phyloP scores from a whole-genome alignment of 78 protist genomes.

The Dictyostelium citrinum region DNA sequence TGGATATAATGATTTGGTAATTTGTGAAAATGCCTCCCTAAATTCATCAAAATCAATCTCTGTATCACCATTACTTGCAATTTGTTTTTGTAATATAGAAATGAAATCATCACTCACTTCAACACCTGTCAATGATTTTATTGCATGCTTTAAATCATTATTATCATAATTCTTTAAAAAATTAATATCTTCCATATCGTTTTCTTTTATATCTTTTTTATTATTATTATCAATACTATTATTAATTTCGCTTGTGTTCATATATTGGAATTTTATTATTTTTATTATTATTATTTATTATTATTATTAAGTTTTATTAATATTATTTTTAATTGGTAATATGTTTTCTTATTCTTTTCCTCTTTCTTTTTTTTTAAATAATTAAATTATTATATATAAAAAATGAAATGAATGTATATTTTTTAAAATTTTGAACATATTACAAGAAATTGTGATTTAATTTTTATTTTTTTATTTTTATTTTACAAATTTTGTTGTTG shows the following conservation, averaged over 20 bases:
- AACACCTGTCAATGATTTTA: slow-evolving; percentile 61
- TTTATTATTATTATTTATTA: no score
- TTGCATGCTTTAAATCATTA: slow-evolving; percentile 52
- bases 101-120: slow-evolving; percentile 68
- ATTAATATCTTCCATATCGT: not conserved
- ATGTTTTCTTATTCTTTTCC: not conserved
- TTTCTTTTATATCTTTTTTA: not conserved
- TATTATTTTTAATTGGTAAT: not conserved
- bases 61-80: slow-evolving; percentile 29
- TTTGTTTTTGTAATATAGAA: slow-evolving; percentile 42
- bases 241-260: no score
- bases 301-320: no score
- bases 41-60: slow-evolving; percentile 77
- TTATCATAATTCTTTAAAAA: slow-evolving; percentile 19
- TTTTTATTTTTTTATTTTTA: not conserved
- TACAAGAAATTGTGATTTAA: not conserved
- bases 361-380: not conserved
- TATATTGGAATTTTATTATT: no score
- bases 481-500: not conserved
- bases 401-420: not conserved
- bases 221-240: no score
- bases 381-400: not conserved
- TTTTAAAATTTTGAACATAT: not conserved
- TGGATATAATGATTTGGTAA: slow-evolving; percentile 44
- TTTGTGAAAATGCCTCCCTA: slow-evolving; percentile 42